These are phyloP conservation scores for Austroboletus olivaceoglutinosus DNA, from an alignment of 1,284 basidiomycete species.

Conservation along the genomic window DNA sequence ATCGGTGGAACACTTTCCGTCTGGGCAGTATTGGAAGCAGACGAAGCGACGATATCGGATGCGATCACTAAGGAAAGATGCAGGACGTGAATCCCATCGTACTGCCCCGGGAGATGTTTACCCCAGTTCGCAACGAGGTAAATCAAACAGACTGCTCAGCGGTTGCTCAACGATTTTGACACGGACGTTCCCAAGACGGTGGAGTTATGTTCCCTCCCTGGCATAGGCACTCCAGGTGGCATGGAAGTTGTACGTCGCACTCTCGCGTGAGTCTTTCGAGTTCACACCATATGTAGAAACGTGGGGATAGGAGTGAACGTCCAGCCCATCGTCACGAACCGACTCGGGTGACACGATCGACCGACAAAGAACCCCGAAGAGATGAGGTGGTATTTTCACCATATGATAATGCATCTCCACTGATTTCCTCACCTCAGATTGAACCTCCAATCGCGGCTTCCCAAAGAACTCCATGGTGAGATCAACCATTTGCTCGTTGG, in stretches of 20 bases:
- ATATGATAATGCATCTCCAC: no score
- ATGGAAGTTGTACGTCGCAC: constrained; percentile 70
- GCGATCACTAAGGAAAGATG: constrained; percentile 88
- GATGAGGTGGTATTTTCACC: constrained; percentile 57
- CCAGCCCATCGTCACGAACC: constrained; percentile 95
- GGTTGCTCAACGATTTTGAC: constrained; percentile 65
- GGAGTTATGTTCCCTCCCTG: constrained; percentile 78
- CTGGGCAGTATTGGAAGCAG: constrained; percentile 65
- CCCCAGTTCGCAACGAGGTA: constrained; percentile 45
- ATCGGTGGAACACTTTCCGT: constrained; percentile 73
- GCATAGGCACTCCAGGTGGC: constrained; percentile 84
- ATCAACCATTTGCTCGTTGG: constrained; percentile 91
- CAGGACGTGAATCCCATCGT: constrained; percentile 41
- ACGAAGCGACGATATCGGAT: constrained; percentile 59
- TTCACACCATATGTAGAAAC: constrained; percentile 52
- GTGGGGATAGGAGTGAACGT: constrained; percentile 96
- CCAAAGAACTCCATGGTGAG: constrained; percentile 71
- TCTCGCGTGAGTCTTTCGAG: no score
- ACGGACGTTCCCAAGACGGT: constrained; percentile 85
- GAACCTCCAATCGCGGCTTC: constrained; percentile 91
- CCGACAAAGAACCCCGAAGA: constrained; percentile 86
- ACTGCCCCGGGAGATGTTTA: not conserved
- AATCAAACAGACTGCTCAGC: constrained; percentile 69
- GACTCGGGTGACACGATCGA: constrained; percentile 86
- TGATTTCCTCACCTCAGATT: constrained; percentile 46